These are phyloP conservation scores for Xylaria telfairii DNA, from an alignment of 495 filamentous ascomycete species.

Conservation along the genomic window DNA sequence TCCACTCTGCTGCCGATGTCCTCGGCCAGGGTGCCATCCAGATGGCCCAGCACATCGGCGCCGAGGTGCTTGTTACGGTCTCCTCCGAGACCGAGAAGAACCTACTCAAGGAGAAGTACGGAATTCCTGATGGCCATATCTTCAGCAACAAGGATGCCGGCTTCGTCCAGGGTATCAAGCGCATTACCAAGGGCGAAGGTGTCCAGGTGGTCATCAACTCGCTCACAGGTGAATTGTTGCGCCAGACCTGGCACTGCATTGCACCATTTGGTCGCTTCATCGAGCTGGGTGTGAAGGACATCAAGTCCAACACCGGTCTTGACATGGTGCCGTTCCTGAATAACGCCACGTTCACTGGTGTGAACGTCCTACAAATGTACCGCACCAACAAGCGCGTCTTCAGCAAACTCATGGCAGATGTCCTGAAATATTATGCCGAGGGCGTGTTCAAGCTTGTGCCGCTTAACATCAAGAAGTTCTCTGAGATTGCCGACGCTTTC, in stretches of 20 bases:
- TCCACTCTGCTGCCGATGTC: constrained; percentile 59
- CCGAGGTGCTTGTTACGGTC: constrained; percentile 60
- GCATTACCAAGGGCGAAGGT: constrained; percentile 53
- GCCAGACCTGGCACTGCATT: constrained; percentile 50
- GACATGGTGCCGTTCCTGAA: constrained; percentile 42
- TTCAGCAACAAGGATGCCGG: constrained; percentile 47
- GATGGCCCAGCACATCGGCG: constrained; percentile 54
- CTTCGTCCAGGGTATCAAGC: constrained; percentile 50
- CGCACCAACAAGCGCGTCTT: constrained; percentile 33
- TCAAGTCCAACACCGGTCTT: constrained; percentile 40
- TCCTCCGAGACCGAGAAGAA: constrained; percentile 49
- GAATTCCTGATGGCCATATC: constrained; percentile 57
- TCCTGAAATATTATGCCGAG: constrained; percentile 32
- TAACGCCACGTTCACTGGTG: constrained; percentile 47
- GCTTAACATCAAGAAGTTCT: constrained; percentile 45
- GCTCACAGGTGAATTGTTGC: constrained; percentile 43
- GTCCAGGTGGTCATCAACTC: constrained; percentile 66
- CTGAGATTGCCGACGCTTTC: constrained; percentile 56
- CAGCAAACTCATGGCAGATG: constrained; percentile 32
- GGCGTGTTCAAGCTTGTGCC: constrained; percentile 41
- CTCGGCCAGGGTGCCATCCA: constrained; percentile 61
- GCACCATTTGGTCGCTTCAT: constrained; percentile 62
- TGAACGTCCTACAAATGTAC: constrained; percentile 48
- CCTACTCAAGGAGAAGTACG: constrained; percentile 45
- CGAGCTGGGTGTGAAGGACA: constrained; percentile 64